Evolutionary conservation across 2,329 filamentous ascomycete genomes (phyloP), one percentile per base, ranked within the genome.

Genomic region (Fusarium sp.): DNA sequence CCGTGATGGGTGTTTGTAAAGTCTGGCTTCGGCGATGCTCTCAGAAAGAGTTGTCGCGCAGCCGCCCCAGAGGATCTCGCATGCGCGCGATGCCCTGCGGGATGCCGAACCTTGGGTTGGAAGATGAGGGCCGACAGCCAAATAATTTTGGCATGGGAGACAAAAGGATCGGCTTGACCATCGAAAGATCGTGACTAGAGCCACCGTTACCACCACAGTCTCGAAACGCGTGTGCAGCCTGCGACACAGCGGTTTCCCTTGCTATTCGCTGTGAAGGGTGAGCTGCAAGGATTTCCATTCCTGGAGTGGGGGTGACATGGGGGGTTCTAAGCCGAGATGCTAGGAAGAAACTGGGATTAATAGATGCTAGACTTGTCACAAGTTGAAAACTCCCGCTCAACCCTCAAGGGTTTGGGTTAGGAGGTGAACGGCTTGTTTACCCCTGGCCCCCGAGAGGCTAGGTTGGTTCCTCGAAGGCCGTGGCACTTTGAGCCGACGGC

Each of bases 171-270:
- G 68, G 50, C 63, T 31, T 54, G 45, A 48, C 33, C n/a, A 65
- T 69, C 11, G 57, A 62, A 64, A 69, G 58, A 75, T 72, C 68
- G 62, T 67, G 68, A 48, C 64, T 45, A 65, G 52, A 60, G 39
- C 24, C 69, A 75, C 68, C 60, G 68, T 74, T 72, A 65, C 61
- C 68, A 74, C 68, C 64, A 74, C 48, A 39, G 67, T 50, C 58
- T 74, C 57, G 68, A 68, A 68, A 65, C 41, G 45, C 60, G 71
- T 59, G 50, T 52, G 31, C 48, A 33, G 68, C 58, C 43, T 64
- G 54, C 54, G 52, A 60, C 69, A 68, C 50, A 37, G 27, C 61
- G 48, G 33, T 18, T 64, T 58, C 7, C 39, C 18, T 39, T 62
- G 29, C 50, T 39, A 72, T 72, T 72, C 64, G 70, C 56, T 63